Conservation (phyloP, 139 green algal species). For the Chlorella sp. region DNA sequence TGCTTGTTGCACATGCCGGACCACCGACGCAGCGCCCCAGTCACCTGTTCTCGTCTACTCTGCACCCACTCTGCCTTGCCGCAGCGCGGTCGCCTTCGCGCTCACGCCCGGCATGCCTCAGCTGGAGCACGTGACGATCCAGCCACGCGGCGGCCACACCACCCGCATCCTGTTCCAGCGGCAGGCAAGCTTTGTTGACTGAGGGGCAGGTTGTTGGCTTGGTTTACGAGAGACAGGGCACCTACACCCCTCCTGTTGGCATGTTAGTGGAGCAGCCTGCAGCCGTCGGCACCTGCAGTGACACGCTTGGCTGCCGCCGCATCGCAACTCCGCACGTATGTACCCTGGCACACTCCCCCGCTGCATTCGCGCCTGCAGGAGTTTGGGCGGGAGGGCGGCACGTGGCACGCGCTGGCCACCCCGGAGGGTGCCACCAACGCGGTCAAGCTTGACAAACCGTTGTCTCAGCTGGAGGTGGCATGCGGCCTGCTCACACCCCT, state of each 20-base stretch:
- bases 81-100: slow-evolving; percentile 55
- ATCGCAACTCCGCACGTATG: too few species aligned
- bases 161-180: slow-evolving; percentile 60
- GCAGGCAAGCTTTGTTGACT: slow-evolving; percentile 16
- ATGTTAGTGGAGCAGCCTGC: too few species aligned
- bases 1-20: too few species aligned
- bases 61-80: not conserved
- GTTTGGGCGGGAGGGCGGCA: slow-evolving; percentile 50
- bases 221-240: too few species aligned
- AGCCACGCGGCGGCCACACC: slow-evolving; percentile 46
- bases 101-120: slow-evolving; percentile 64
- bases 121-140: slow-evolving; percentile 61
- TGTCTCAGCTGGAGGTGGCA: slow-evolving; percentile 47
- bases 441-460: slow-evolving; percentile 21
- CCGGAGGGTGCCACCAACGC: slow-evolving; percentile 27
- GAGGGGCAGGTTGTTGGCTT: too few species aligned
- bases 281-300: too few species aligned
- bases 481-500: slow-evolving; percentile 63
- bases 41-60: not conserved
- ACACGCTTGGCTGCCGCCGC: too few species aligned
- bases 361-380: slow-evolving; percentile 21
- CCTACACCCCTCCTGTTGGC: too few species aligned
- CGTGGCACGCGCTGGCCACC: slow-evolving; percentile 44
- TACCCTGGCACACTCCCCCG: too few species aligned
- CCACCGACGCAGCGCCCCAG: too few species aligned